Percentiles rank a stretch among this genome's conserved stretches.
phyloP scores from a whole-genome alignment of 2,329 filamentous ascomycete species.

The Clonostachys solani region DNA sequence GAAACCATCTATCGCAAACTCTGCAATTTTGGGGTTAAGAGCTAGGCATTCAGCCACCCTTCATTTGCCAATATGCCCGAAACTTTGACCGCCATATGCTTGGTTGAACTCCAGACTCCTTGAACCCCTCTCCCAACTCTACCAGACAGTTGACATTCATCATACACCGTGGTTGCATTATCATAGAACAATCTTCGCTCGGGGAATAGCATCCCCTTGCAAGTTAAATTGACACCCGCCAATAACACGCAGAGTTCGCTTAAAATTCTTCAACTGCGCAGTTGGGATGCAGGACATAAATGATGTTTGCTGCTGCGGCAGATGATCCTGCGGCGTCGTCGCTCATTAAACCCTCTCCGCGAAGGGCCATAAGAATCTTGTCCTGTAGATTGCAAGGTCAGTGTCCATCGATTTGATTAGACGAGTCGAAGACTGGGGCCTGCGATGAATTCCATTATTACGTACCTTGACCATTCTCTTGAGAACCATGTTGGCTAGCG shows the following conservation, averaged over 20 bases:
- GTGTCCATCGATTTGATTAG: slow-evolving; percentile 14
- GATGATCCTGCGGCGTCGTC: slow-evolving; percentile 34
- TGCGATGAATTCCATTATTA: neutral
- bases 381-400: slow-evolving; percentile 56
- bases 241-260: slow-evolving; percentile 1
- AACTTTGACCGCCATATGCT: no score
- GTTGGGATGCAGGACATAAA: slow-evolving; percentile 94
- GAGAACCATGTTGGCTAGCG: slow-evolving; percentile 76
- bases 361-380: slow-evolving; percentile 81
- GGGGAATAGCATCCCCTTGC: no score
- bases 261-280: slow-evolving; percentile 70
- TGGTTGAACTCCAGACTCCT: no score
- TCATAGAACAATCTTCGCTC: no score
- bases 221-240: no score
- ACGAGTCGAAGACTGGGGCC: neutral
- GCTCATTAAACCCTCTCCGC: slow-evolving; percentile 53
- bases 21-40: no score
- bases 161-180: no score
- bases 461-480: slow-evolving; percentile 94
- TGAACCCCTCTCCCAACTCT: no score
- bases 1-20: no score
- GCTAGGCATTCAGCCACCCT: no score
- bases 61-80: no score
- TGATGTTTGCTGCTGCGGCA: slow-evolving; percentile 38
- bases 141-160: no score